A percentile compares a stretch with the other conserved stretches of the same genome.
phyloP scores from a whole-genome alignment of 2,329 filamentous ascomycete genomes.

The Alternaria brassicae region DNA sequence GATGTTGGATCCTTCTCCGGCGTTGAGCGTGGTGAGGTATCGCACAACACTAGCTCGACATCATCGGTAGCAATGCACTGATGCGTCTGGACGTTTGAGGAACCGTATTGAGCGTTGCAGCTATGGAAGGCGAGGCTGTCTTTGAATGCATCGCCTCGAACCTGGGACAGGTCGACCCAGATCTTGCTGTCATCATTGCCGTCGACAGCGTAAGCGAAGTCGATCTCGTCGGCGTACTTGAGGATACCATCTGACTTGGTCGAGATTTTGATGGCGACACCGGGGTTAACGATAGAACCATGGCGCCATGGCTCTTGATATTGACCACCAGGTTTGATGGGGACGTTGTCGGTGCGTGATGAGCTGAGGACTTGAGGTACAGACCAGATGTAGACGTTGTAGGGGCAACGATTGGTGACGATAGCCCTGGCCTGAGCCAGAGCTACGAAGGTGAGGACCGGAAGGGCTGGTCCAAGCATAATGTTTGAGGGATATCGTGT shows the following conservation, averaged over 20 bases:
- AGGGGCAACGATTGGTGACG: constrained; percentile 35
- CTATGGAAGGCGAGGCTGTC: constrained; percentile 26
- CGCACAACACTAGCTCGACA: constrained; percentile 37
- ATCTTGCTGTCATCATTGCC: constrained; percentile 20
- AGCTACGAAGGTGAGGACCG: constrained; percentile 26
- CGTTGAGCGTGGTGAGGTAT: constrained; percentile 16
- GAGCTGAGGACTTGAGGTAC: constrained; percentile 21
- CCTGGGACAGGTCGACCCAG: constrained; percentile 26
- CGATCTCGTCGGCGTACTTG: constrained; percentile 26
- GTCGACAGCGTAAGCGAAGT: constrained; percentile 38
- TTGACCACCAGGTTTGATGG: constrained; percentile 22
- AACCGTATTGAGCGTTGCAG: constrained; percentile 22
- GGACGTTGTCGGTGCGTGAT: constrained; percentile 24
- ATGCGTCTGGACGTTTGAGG: constrained; percentile 18
- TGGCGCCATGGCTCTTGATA: constrained; percentile 36
- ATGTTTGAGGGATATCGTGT: background rate
- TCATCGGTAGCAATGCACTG: constrained; percentile 31
- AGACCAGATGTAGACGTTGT: constrained; percentile 34
- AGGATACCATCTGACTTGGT: constrained; percentile 28
- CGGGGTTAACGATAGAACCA: constrained; percentile 26
- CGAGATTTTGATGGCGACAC: constrained; percentile 39
- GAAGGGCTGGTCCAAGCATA: constrained; percentile 28
- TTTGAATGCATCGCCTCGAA: constrained; percentile 25
- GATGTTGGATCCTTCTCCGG: constrained; percentile 13
- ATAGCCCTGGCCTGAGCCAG: constrained; percentile 34